These are phyloP conservation scores for Phytophthora sp. DNA, from an alignment of 352 stramenopile genomes.

Conservation along the genomic window DNA sequence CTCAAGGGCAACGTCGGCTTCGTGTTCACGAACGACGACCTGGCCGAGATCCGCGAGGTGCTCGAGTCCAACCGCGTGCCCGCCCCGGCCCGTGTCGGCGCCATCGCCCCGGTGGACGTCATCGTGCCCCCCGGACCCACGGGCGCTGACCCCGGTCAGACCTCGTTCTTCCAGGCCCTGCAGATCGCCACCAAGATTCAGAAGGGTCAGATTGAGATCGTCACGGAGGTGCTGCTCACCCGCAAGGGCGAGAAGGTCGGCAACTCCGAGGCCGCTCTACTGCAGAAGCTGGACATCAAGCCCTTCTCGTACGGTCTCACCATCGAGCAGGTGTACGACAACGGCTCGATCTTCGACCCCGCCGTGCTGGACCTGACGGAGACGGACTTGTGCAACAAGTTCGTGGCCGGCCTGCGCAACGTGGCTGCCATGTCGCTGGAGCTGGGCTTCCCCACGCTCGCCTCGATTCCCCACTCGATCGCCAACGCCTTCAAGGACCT, in stretches of 20 bases:
- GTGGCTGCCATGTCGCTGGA: conserved; percentile 96
- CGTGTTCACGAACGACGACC: conserved; percentile 99
- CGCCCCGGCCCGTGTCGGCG: conserved; percentile 96
- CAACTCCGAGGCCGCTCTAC: conserved; percentile 97
- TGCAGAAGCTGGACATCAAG: conserved; percentile 99
- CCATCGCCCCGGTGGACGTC: conserved; percentile 96
- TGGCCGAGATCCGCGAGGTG: conserved; percentile 91
- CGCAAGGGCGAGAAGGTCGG: conserved; percentile 97
- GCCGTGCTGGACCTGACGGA: conserved; percentile 99
- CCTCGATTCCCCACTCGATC: conserved; percentile 98
- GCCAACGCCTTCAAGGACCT: conserved; percentile 99
- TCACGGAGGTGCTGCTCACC: conserved; percentile 96
- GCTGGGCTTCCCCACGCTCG: conserved; percentile 96
- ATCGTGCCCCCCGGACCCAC: conserved; percentile 97
- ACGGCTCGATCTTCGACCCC: conserved; percentile 98
- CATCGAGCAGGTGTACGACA: conserved; percentile 98
- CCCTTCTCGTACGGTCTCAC: conserved; percentile 99
- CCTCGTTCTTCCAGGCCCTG: conserved; percentile 99
- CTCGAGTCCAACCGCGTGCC: conserved; percentile 93
- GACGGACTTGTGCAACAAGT: conserved; percentile 96
- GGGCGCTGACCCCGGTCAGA: conserved; percentile 99
- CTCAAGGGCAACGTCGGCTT: conserved; percentile 99
- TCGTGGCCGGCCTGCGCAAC: conserved; percentile 93
- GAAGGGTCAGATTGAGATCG: conserved; percentile 99
- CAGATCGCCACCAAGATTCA: conserved; percentile 99